Evolutionary conservation across 1,139 yeast genomes (phyloP).

Genomic region (Citeromyces siamensis): DNA sequence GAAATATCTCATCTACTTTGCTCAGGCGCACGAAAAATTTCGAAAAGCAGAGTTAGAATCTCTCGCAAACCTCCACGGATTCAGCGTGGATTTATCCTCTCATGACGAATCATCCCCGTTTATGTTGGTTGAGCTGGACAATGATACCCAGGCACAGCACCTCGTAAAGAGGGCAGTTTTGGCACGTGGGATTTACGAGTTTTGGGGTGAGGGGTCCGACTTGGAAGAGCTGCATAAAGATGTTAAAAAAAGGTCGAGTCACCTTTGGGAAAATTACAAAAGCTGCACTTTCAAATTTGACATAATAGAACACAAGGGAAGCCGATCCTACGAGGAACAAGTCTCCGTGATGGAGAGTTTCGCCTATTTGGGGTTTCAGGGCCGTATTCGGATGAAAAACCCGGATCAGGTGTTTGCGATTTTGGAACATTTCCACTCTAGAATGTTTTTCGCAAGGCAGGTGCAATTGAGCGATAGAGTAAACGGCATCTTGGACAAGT

Average conservation of each 20-base stretch:
- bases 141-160: slow-evolving; percentile 53
- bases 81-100: slow-evolving; percentile 44
- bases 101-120: slow-evolving; percentile 62
- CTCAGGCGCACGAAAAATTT: slow-evolving; percentile 74
- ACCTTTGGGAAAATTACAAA: slow-evolving; percentile 21
- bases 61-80: slow-evolving; percentile 49
- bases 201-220: slow-evolving; percentile 64
- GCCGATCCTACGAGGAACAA: slow-evolving; percentile 40
- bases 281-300: slow-evolving; percentile 67
- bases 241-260: slow-evolving; percentile 24
- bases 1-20: slow-evolving; percentile 59
- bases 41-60: slow-evolving; percentile 78
- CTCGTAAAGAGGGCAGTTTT: slow-evolving; percentile 60
- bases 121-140: slow-evolving; percentile 47
- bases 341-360: slow-evolving; percentile 61
- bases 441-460: slow-evolving; percentile 67
- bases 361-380: slow-evolving; percentile 56
- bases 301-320: slow-evolving; percentile 63
- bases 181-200: slow-evolving; percentile 67
- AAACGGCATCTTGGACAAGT: slow-evolving; percentile 50
- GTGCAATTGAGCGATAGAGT: slow-evolving; percentile 55
- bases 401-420: slow-evolving; percentile 68
- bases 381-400: slow-evolving; percentile 64
- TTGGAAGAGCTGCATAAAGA: slow-evolving; percentile 45
- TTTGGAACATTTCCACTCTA: slow-evolving; percentile 54